Base-by-base conservation (phyloP, 176 grass and related monocot genomes). In the Oryza officinalis region DNA sequence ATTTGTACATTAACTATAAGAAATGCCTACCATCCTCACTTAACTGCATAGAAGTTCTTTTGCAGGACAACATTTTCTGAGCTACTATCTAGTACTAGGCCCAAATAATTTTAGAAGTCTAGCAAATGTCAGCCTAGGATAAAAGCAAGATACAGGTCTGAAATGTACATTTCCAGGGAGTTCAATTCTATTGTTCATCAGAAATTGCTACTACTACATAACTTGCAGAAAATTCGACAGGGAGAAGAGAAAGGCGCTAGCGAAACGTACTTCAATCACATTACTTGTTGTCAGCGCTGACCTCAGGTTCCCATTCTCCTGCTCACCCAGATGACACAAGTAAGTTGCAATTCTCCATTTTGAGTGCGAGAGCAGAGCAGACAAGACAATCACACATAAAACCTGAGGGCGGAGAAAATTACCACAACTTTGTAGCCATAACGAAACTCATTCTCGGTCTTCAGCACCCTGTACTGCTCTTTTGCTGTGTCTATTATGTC, bases 351-450 rank as follows among this genome's bases (percentile, higher is more conserved):
- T 33, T 52, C 15, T 20, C 61, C 65, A 72, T 25, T 60, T 60
- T 2, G 57, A 22, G 9, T 61, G 22, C n/a, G 25, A 61, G 8
- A n/a, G 22, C 57, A 52, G 27, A 50, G 57, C 14, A 30, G 28
- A 30, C 28, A 30, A 30, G 28, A 35, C 33, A 35, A 35, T 35
- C 11, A 43, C 27, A 47, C 64, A 25, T 1, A 15, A 38, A 82
- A n/a, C 23, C 0, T 28, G 35, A 89, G 68, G 63, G 65, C 67
- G 6, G 49, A 85, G 41, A 88, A 60, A 83, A 67, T 87, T 89
- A 96, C 93, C 85, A 99, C 93, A 77, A 99, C 87, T 82, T 99
- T 99, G 89, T 93, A 99, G 80, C 96, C 93, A 38, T 99, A 99
- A 67, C 89, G 77, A 33, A 96, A 96, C 75, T 93, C 88, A 8